Evolutionary conservation across 2,329 filamentous ascomycete species (phyloP), one percentile per base, ranked within the genome.

Genomic region (Penicillium sp.): DNA sequence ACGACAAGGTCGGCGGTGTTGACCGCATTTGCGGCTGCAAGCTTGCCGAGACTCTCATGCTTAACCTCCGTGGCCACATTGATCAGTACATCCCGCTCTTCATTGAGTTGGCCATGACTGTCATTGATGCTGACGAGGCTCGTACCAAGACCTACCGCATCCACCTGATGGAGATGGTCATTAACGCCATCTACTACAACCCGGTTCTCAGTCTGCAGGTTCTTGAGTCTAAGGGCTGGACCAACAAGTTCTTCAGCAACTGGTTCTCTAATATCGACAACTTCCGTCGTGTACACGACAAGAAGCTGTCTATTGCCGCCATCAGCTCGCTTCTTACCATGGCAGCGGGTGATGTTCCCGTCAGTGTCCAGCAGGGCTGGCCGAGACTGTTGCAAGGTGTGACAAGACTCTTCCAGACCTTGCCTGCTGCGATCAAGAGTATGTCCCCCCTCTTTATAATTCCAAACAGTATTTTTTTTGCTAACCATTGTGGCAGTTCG

Each of bases 111-210:
- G 90, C 92, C 29, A 98, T 98, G 92, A 83, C 79, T 47, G 88
- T 93, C 37, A 83, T 99, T 23, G 72, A 75, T 53, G 86, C 84
- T 50, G 84, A 89, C 44, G 90, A 96, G 63, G 81, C 91, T 51
- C 93, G 92, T 77, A 88, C 96, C 66, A 97, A 96, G 81, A 93
- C 91, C 3, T 96, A 97, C 76, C 89, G 91, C 69, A 93, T 98
- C 54, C 93, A 99, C 74, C 80, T 99, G 45, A 96, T 99, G 90
- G 95, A 99, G 79, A 96, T 99, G 88, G 88, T 99, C 57, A 96
- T 99, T 81, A 98, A 98, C 77, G 88, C 91, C 54, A 92, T 98
- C 68, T 96, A 98, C 82, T 99, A 99, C 82, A 97, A 96, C 79
- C 93, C 95, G 1, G 78, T 89, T 45, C 82, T 97, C 58, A 85